phyloP scores from a whole-genome alignment of 352 stramenopile genomes.

The Phytophthora gonapodyides region DNA sequence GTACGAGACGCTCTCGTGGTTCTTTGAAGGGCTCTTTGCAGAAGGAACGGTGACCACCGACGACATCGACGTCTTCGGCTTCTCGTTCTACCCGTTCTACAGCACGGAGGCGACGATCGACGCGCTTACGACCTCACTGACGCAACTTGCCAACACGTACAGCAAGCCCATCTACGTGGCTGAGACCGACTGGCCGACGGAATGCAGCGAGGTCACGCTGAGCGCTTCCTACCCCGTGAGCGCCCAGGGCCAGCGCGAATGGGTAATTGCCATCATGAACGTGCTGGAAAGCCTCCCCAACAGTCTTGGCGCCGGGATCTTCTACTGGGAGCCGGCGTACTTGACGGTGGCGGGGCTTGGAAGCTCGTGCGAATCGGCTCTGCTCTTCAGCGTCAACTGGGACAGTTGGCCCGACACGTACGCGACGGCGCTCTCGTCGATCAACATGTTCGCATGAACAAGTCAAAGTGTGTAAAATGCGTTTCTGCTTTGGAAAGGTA shows the following conservation, averaged over 20 bases:
- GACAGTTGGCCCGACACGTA: conserved; percentile 19
- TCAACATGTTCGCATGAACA: conserved; percentile 27
- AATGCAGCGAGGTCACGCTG: conserved; percentile 26
- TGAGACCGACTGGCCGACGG: conserved; percentile 41
- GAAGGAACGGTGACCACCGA: conserved; percentile 29
- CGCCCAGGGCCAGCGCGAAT: conserved; percentile 31
- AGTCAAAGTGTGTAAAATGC: background rate
- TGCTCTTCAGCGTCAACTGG: conserved; percentile 40
- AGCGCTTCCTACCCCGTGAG: conserved; percentile 30
- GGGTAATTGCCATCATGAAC: conserved; percentile 28
- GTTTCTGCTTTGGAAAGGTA: conserved; percentile 4
- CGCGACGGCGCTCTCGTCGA: conserved; percentile 30
- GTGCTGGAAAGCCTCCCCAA: conserved; percentile 26
- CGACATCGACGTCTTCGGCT: conserved; percentile 40
- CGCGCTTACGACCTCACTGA: conserved; percentile 34
- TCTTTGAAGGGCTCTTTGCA: conserved; percentile 37
- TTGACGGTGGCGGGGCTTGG: conserved; percentile 25
- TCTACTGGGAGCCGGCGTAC: conserved; percentile 43
- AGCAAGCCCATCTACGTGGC: conserved; percentile 38
- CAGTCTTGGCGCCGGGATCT: conserved; percentile 31
- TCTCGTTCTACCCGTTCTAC: conserved; percentile 47
- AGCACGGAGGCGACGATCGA: conserved; percentile 35
- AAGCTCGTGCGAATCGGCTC: conserved; percentile 33
- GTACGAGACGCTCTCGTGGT: conserved; percentile 34
- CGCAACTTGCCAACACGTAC: conserved; percentile 32